These are phyloP conservation scores for Gloeophyllum trabeum DNA, from an alignment of 768 basidiomycete species.

Conservation along the genomic window DNA sequence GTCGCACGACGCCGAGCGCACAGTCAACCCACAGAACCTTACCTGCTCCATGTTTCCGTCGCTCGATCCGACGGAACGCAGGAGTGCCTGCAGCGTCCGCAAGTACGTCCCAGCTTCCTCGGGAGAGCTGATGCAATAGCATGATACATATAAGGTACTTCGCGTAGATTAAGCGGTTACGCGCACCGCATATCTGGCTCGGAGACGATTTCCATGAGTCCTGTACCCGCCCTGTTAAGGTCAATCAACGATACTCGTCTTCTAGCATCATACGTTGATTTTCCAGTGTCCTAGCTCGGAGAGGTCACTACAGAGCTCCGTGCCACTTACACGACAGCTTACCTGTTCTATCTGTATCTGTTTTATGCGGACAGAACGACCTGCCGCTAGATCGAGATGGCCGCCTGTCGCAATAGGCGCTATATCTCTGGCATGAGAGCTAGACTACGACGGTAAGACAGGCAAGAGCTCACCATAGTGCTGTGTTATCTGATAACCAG, in stretches of 20 bases:
- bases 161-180: background rate
- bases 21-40: constrained; percentile 7
- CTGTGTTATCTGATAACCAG: constrained; percentile 96
- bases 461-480: constrained; percentile 55
- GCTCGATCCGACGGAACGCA: constrained; percentile 78
- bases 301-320: constrained; percentile 1
- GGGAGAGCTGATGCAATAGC: constrained; percentile 37
- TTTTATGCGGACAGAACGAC: constrained; percentile 61
- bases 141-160: background rate
- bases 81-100: constrained; percentile 63
- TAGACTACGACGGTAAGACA: background rate
- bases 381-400: constrained; percentile 29
- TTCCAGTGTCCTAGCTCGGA: constrained; percentile 74
- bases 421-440: constrained; percentile 16
- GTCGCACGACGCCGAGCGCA: constrained; percentile 3
- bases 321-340: constrained; percentile 7
- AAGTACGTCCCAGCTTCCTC: constrained; percentile 90
- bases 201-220: constrained; percentile 93
- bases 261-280: constrained; percentile 52
- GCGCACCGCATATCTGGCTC: constrained; percentile 74
- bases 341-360: constrained; percentile 97
- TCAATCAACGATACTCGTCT: constrained; percentile 57
- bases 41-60: constrained; percentile 98
- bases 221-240: constrained; percentile 83
- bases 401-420: constrained; percentile 76